These are phyloP conservation scores for Corchorus olitorius DNA, from an alignment of 345 rosid species.

Conservation along the genomic window DNA sequence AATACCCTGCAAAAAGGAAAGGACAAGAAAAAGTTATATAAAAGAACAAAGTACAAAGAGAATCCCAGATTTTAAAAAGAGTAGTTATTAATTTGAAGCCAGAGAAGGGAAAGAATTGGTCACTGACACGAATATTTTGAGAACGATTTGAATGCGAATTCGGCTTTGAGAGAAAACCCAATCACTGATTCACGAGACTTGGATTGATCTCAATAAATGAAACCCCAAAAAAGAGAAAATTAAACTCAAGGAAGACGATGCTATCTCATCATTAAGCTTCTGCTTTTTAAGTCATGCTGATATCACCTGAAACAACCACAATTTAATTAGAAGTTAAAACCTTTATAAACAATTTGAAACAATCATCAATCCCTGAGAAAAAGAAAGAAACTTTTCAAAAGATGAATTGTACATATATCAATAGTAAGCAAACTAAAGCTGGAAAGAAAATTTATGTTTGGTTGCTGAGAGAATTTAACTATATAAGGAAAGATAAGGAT, in stretches of 20 bases:
- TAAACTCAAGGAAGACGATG: constrained; percentile 28
- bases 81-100: background rate
- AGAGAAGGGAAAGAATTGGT: constrained; percentile 10
- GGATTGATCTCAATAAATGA: constrained; percentile 50
- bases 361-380: background rate
- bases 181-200: constrained; percentile 43
- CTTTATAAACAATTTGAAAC: background rate
- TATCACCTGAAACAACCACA: constrained; percentile 27
- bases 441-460: constrained; percentile 10
- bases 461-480: constrained; percentile 12
- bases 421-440: background rate
- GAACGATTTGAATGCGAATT: constrained; percentile 28
- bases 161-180: constrained; percentile 21
- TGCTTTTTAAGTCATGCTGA: constrained; percentile 12
- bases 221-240: background rate
- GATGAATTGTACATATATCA: background rate
- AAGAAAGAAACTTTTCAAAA: background rate
- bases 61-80: constrained; percentile 18
- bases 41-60: background rate
- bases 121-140: constrained; percentile 34
- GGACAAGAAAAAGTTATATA: background rate
- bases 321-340: constrained; percentile 10
- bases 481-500: background rate
- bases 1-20: constrained; percentile 27
- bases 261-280: constrained; percentile 3